Percentiles rank a stretch among this genome's conserved stretches.
These are phyloP conservation scores for Corymbia calophylla DNA, from an alignment of 441 rosid species.

Conservation along the genomic window DNA sequence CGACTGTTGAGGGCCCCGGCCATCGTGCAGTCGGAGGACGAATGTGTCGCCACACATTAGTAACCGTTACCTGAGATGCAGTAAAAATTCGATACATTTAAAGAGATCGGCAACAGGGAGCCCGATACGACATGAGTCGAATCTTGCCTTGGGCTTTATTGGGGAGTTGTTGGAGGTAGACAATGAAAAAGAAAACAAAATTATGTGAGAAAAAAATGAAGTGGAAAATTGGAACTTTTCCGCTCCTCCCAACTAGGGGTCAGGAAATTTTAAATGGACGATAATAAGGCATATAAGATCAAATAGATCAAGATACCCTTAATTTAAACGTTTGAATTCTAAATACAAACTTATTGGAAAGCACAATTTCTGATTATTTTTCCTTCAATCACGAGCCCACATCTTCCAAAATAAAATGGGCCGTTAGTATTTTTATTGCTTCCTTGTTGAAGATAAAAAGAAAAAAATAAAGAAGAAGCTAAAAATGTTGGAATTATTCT, in stretches of 20 bases:
- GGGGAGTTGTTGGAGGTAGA: background rate
- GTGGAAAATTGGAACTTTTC: background rate
- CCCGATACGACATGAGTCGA: accelerated
- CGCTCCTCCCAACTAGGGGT: background rate
- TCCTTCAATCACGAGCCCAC: background rate
- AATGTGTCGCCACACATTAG: background rate
- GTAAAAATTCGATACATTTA: no score
- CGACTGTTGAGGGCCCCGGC: background rate
- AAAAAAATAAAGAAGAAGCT: background rate
- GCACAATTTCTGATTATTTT: background rate
- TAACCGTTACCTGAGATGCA: accelerated
- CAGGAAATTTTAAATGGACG: background rate
- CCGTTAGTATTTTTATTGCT: accelerated
- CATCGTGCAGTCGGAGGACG: background rate
- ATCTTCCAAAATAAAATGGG: background rate
- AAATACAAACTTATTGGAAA: background rate
- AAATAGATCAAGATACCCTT: background rate
- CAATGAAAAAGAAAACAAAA: background rate
- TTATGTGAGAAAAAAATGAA: background rate
- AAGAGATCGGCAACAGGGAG: accelerated
- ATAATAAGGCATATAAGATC: background rate
- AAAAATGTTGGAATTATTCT: background rate
- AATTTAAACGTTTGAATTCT: background rate
- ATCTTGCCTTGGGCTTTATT: background rate
- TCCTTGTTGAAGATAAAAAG: background rate